phyloP scores from a whole-genome alignment of 2,329 filamentous ascomycete genomes.

The Monilinia laxa region DNA sequence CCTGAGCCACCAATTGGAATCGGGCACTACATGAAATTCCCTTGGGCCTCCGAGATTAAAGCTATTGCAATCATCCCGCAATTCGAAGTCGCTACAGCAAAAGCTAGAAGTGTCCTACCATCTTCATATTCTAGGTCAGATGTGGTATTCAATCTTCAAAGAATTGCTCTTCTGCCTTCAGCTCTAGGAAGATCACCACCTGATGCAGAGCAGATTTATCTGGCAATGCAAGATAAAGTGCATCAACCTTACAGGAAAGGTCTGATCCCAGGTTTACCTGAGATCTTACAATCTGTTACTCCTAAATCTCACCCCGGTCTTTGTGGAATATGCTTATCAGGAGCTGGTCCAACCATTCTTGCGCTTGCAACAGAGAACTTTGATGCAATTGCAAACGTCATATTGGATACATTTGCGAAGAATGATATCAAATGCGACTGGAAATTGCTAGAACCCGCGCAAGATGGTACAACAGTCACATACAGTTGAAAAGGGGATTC shows the following conservation, averaged over 20 bases:
- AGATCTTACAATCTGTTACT: conserved; percentile 89
- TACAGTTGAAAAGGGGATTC: conserved; percentile 31
- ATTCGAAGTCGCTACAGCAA: conserved; percentile 93
- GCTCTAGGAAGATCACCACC: conserved; percentile 87
- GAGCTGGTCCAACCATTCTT: conserved; percentile 91
- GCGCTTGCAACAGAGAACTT: conserved; percentile 91
- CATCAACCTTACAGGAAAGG: conserved; percentile 94
- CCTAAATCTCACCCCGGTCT: conserved; percentile 83
- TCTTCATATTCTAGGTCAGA: conserved; percentile 76
- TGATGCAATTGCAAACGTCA: conserved; percentile 76
- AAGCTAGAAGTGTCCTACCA: conserved; percentile 83
- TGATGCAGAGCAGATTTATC: conserved; percentile 89
- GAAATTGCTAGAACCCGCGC: conserved; percentile 84
- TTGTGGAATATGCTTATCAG: conserved; percentile 90
- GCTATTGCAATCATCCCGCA: conserved; percentile 94
- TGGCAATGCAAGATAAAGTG: conserved; percentile 98
- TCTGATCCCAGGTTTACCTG: conserved; percentile 85
- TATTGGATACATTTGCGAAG: conserved; percentile 70
- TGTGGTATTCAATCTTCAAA: conserved; percentile 90
- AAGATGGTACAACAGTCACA: conserved; percentile 52
- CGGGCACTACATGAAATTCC: conserved; percentile 93
- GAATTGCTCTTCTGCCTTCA: conserved; percentile 85
- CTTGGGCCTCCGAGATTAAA: conserved; percentile 93
- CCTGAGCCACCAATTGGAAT: conserved; percentile 90
- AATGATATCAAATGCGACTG: conserved; percentile 78